These are phyloP conservation scores for Fonsecaea multimorphosa DNA, from an alignment of 2,329 filamentous ascomycete species.

Conservation along the genomic window DNA sequence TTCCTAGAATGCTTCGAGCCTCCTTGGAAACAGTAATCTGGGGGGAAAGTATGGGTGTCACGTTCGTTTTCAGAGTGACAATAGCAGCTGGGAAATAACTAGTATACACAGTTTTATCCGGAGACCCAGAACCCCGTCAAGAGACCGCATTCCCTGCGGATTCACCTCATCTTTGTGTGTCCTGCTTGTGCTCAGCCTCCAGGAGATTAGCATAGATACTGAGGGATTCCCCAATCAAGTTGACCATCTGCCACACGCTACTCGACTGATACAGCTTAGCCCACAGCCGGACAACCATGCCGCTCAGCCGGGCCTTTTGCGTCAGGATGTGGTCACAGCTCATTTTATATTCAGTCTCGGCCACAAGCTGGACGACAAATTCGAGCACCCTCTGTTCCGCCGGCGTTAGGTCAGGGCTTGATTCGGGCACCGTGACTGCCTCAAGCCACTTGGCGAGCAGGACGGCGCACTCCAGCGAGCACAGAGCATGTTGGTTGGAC, in stretches of 20 bases:
- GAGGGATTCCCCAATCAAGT: slow-evolving; percentile 19
- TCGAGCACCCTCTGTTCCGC: slow-evolving; percentile 21
- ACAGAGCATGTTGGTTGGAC: slow-evolving; percentile 63
- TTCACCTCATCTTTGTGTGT: too few relatives aligned
- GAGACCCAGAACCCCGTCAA: neutral
- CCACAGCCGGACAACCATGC: slow-evolving; percentile 19
- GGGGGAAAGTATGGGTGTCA: neutral
- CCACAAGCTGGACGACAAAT: slow-evolving; percentile 18
- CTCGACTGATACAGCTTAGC: slow-evolving; percentile 23
- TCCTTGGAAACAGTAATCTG: too few relatives aligned
- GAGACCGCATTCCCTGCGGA: neutral
- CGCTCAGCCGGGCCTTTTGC: slow-evolving; percentile 10
- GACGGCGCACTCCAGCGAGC: slow-evolving; percentile 61
- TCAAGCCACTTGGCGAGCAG: slow-evolving; percentile 54
- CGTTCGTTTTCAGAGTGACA: neutral
- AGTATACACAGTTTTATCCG: neutral
- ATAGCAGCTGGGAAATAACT: neutral
- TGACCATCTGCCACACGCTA: slow-evolving; percentile 24
- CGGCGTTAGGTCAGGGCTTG: neutral
- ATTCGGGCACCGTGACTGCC: slow-evolving; percentile 7
- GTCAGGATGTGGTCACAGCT: slow-evolving; percentile 9
- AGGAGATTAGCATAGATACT: slow-evolving; percentile 20
- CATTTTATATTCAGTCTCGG: slow-evolving; percentile 15
- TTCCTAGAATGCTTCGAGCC: too few relatives aligned
- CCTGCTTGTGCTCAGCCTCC: slow-evolving; percentile 3